Conservation (phyloP, 306 rosid species). For the Cucurbita moschata region DNA sequence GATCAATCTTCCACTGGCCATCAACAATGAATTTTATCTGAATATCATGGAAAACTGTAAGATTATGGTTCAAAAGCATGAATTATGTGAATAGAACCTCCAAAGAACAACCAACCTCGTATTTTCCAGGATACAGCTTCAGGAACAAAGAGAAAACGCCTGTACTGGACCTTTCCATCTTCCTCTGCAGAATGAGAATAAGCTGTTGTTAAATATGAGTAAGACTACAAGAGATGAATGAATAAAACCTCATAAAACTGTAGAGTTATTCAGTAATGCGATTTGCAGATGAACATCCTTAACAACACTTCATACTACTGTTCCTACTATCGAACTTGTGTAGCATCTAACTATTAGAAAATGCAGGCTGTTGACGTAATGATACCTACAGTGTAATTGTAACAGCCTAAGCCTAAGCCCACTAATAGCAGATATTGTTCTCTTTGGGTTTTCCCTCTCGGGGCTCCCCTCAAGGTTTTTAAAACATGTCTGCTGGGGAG, state of each 20-base stretch:
- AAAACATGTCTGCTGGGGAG: too few relatives aligned
- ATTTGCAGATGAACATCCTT: neutral
- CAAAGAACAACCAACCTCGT: conserved; percentile 42
- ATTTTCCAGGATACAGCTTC: conserved; percentile 81
- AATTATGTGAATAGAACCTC: neutral
- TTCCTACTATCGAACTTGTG: neutral
- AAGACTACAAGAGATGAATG: neutral
- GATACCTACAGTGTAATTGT: too few relatives aligned
- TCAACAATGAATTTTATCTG: conserved; percentile 95
- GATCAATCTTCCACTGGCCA: conserved; percentile 82
- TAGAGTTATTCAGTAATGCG: neutral
- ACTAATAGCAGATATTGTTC: too few relatives aligned
- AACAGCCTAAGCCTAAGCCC: too few relatives aligned
- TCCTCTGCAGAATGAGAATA: conserved; percentile 31
- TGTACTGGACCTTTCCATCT: conserved; percentile 48
- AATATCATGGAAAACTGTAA: neutral
- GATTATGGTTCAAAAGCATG: neutral
- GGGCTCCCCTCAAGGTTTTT: too few relatives aligned
- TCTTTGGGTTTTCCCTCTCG: too few relatives aligned
- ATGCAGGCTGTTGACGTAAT: neutral
- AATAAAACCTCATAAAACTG: neutral
- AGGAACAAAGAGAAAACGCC: conserved; percentile 59
- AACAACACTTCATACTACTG: neutral
- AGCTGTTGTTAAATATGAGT: neutral
- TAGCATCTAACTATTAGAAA: neutral